Evolutionary conservation across 108 stramenopile species (phyloP), one percentile per base, ranked within the genome.

Genomic region (Nannochloropsis oceanica): DNA sequence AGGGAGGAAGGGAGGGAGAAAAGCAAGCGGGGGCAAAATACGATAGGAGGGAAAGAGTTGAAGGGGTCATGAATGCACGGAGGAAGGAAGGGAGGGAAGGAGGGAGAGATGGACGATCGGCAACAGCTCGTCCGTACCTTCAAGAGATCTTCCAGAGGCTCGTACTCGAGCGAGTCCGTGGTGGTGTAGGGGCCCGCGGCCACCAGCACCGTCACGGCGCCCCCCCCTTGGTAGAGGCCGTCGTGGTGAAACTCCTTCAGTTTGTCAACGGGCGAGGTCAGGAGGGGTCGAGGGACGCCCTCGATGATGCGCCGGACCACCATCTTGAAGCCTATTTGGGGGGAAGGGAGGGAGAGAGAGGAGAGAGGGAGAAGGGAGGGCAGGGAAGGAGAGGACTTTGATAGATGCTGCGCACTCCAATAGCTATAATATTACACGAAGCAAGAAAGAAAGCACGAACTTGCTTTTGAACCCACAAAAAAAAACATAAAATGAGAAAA

Each of bases 131-230:
- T 50, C 18, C 59, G 18, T 3, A 73, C 59, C 42, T 43, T 81
- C 25, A 99, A 83, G 2, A 97, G 89, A 91, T 99, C 98, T 26
- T 92, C 83, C 81, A 97, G 87, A 25, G 98, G 98, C 79, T 92
- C 89, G 88, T 96, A 99, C 80, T 93, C 93, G 85, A 97, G 91
- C 83, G 93, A 93, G 79, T 95, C 93, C 59, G 83, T 90, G 20
- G 97, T 95, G 25, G 97, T 95, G 88, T 92, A 99, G 8, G 98
- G 98, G 11, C 98, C 98, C 50, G 92, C 91, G 25, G 94, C 94
- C 43, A 93, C 84, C 80, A 96, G 83, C 26, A 98, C 87, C 42
- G 91, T 92, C 44, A 96, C 5, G 59, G 59, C 59, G 59, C 59
- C 59, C n/a, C 59, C 59, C 10, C 59, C 59, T 9, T 73, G 59